Base-by-base conservation (phyloP, 176 grass and related monocot species). In the Lolium rigidum region DNA sequence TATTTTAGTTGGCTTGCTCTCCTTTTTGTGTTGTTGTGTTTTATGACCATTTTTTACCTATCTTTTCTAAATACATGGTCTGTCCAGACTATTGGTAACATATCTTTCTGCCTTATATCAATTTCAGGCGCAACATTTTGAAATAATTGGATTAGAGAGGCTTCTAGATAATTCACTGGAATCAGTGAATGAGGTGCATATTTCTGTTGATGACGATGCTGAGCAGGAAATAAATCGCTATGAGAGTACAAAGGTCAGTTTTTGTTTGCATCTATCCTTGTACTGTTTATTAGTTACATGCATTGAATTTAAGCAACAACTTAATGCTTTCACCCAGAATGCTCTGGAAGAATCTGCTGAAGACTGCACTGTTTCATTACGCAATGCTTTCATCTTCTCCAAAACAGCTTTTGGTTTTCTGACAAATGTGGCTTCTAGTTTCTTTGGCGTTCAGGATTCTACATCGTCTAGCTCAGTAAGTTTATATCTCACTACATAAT, bases 111-210 rank as follows among this genome's bases (percentile, higher is more conserved):
- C 58, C 10, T 72, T 83, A 2, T 80, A 88, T 76, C 79, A 68
- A 82, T 86, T 81, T 61, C 84, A 99, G 97, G 94, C 92, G 78
- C 89, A 88, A 16, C 90, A 88, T 90, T 84, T 84, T 73, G 97
- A 99, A 94, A 94, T 99, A 88, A 88, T 89, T 85, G 94, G 92
- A 76, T 74, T 96, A 75, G 92, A 99, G 62, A 92, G 68, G 47
- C 54, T 96, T 86, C 88, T 92, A 73, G 88, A 94, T 76, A 78
- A 77, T 76, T 84, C 76, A 13, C 44, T 90, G 46, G 90, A 63
- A 80, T 82, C 82, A 28, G 44, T 83, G 56, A 83, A 64, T 62
- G 88, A 88, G 69, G 93, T 88, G 41, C 67, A 81, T 72, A 81
- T 70, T 38, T 18, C 61, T 78, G 68, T 82, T 51, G 69, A 82